Evolutionary conservation across 768 basidiomycete genomes (phyloP).

Genomic region (Coprinopsis cinerea): DNA sequence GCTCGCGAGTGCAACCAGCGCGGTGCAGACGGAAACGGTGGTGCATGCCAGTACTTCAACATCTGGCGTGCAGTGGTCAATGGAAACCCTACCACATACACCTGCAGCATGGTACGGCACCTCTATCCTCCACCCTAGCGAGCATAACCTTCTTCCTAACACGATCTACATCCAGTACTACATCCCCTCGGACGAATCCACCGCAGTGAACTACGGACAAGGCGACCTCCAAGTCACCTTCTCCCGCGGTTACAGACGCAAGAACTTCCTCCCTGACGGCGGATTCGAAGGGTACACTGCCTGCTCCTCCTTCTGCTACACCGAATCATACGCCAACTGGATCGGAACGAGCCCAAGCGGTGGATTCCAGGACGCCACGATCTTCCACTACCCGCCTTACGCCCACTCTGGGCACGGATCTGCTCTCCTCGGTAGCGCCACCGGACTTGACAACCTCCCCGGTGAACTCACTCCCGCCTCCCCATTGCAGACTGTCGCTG

Average conservation of each 20-base stretch:
- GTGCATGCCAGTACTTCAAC: constrained; percentile 46
- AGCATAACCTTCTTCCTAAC: background rate
- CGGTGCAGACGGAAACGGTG: constrained; percentile 34
- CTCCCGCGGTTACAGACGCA: constrained; percentile 42
- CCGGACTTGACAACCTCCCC: constrained; percentile 27
- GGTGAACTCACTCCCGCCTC: constrained; percentile 32
- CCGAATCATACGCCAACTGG: constrained; percentile 32
- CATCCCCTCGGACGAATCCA: constrained; percentile 34
- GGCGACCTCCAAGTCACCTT: constrained; percentile 39
- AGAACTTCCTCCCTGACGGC: constrained; percentile 32
- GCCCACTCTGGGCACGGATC: constrained; percentile 35
- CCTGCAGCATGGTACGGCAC: constrained; percentile 40
- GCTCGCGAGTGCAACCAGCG: constrained; percentile 39
- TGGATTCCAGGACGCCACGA: constrained; percentile 35
- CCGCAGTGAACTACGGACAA: constrained; percentile 42
- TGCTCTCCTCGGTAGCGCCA: constrained; percentile 39
- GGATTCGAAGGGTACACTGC: constrained; percentile 37
- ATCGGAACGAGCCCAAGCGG: constrained; percentile 29
- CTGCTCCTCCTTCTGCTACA: constrained; percentile 38
- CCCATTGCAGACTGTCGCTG: constrained; percentile 29
- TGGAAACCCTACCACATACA: constrained; percentile 42
- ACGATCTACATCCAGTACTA: too few relatives aligned
- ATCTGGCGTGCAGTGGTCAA: constrained; percentile 46
- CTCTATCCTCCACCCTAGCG: background rate
- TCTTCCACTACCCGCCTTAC: constrained; percentile 37